Evolutionary conservation across 345 rosid genomes (phyloP).

Genomic region (Bruguiera sexangula): DNA sequence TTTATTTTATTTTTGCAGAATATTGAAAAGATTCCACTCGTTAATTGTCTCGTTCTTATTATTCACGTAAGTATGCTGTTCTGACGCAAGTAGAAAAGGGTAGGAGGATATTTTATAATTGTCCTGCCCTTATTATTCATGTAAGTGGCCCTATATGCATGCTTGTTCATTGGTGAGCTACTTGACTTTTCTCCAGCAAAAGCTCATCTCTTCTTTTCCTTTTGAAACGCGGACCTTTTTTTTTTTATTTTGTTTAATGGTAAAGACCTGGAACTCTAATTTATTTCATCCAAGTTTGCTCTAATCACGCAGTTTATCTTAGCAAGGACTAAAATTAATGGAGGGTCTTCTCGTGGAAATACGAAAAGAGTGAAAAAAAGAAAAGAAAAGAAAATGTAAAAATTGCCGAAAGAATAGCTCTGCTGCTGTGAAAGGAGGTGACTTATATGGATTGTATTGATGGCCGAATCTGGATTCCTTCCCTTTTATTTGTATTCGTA

Average conservation of each 20-base stretch:
- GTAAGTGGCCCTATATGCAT: background rate
- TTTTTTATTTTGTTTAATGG: background rate
- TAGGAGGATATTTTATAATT: background rate
- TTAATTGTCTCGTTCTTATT: conserved; percentile 88
- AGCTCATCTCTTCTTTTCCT: background rate
- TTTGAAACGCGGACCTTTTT: background rate
- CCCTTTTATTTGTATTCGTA: conserved; percentile 19
- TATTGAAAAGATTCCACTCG: conserved; percentile 80
- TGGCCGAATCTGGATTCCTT: conserved; percentile 13
- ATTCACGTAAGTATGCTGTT: conserved; percentile 69
- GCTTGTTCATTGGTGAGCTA: background rate
- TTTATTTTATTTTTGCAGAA: conserved; percentile 44
- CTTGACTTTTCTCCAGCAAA: background rate
- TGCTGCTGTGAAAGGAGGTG: background rate
- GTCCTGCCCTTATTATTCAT: background rate
- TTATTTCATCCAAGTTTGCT: background rate
- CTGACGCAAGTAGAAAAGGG: background rate
- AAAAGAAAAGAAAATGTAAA: background rate
- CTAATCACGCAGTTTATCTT: background rate
- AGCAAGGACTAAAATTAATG: background rate
- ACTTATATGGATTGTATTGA: conserved; percentile 12
- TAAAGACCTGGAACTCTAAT: background rate
- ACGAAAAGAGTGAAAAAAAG: background rate
- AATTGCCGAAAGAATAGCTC: background rate
- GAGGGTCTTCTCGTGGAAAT: background rate